A percentile compares a stretch with the other conserved stretches of the same genome.
Evolutionary conservation across 1,284 basidiomycete genomes (phyloP).

Genomic region (Inonotus obliquus): DNA sequence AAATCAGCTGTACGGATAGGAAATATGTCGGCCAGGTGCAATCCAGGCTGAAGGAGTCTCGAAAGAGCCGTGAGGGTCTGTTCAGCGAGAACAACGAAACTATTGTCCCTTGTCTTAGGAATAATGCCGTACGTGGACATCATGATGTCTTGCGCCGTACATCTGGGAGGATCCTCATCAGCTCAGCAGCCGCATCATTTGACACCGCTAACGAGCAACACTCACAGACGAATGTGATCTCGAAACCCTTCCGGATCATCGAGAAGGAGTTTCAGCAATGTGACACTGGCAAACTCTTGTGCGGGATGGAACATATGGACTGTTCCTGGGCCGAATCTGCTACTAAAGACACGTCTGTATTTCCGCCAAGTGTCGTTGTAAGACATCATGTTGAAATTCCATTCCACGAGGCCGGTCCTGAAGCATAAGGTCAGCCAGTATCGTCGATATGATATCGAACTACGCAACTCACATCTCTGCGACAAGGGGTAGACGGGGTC

Average conservation of each 20-base stretch:
- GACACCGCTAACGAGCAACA: too few species aligned
- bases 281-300: constrained; percentile 21
- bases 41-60: not conserved
- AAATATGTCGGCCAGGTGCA: constrained; percentile 3
- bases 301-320: constrained; percentile 28
- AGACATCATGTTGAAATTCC: constrained; percentile 23
- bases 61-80: not conserved
- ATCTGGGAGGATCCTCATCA: not conserved
- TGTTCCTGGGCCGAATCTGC: not conserved
- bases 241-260: constrained; percentile 22
- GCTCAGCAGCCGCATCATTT: not conserved
- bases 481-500: constrained; percentile 25
- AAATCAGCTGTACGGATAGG: constrained; percentile 8
- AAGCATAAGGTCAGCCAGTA: too few species aligned
- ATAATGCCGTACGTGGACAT: not conserved
- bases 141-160: not conserved
- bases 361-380: constrained; percentile 29
- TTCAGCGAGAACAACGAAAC: constrained; percentile 3
- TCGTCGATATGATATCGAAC: too few species aligned
- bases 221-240: constrained; percentile 26
- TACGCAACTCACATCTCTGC: constrained; percentile 23
- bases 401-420: constrained; percentile 19
- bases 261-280: constrained; percentile 22
- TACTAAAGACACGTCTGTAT: constrained; percentile 24
- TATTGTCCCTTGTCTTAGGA: not conserved